Conservation (phyloP, 1,139 yeast genomes). For the Candida sanyaensis region DNA sequence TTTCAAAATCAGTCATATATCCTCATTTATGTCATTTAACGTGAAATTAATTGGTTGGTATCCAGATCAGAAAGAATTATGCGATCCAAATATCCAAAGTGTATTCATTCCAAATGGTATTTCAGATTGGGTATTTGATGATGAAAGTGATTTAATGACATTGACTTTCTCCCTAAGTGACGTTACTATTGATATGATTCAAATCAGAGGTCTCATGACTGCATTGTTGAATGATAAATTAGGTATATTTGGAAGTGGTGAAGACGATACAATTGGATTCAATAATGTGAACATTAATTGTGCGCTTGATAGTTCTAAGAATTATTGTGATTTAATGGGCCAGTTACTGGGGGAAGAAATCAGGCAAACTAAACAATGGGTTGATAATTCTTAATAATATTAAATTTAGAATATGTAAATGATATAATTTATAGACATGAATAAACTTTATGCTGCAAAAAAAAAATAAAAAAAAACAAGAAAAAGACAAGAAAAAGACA, state of each 20-base stretch:
- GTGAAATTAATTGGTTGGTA: constrained; percentile 41
- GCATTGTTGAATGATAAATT: constrained; percentile 19
- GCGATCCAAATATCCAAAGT: constrained; percentile 18
- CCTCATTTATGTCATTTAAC: constrained; percentile 41
- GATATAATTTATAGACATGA: too few species aligned
- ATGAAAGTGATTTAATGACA: constrained; percentile 28
- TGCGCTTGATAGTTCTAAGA: constrained; percentile 29
- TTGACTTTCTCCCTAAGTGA: constrained; percentile 36
- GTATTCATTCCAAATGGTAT: constrained; percentile 40
- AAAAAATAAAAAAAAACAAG: too few species aligned
- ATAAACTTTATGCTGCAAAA: neutral
- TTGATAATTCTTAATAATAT: neutral
- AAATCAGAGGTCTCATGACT: constrained; percentile 32
- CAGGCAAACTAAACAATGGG: neutral
- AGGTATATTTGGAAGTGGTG: constrained; percentile 7
- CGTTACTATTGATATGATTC: constrained; percentile 32
- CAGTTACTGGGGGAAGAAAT: neutral
- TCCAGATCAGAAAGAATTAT: constrained; percentile 20
- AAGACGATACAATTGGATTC: constrained; percentile 16
- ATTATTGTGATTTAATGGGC: constrained; percentile 22
- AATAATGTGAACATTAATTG: constrained; percentile 34
- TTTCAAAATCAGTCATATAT: constrained; percentile 30
- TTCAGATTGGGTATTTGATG: constrained; percentile 24
- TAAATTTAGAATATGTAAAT: too few species aligned
- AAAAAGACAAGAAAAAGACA: neutral